Percentiles rank a stretch among this genome's conserved stretches.
Evolutionary conservation across 2,329 filamentous ascomycete genomes (phyloP).

Genomic region (Sporothrix phasma): DNA sequence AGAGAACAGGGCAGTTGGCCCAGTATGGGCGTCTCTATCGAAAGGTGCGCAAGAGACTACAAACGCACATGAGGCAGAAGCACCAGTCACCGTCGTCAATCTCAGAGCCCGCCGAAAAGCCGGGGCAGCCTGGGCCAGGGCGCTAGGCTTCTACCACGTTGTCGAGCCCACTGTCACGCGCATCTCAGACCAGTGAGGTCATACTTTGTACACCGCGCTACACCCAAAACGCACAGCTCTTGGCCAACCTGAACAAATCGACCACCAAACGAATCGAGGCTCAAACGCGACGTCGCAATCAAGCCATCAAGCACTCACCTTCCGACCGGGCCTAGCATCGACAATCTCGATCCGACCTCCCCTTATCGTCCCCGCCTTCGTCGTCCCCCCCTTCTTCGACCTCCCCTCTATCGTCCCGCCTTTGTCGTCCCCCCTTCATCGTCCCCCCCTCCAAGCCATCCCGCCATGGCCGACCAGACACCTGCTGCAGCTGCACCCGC

Average conservation of each 20-base stretch:
- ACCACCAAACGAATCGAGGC: too few relatives aligned
- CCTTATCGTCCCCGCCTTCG: too few relatives aligned
- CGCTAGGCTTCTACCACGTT: not conserved
- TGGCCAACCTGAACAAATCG: not conserved
- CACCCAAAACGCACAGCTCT: slow-evolving; percentile 1
- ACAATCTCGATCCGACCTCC: too few relatives aligned
- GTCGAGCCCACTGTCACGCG: not conserved
- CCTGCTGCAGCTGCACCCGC: not conserved
- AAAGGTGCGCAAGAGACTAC: too few relatives aligned
- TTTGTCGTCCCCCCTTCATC: not conserved
- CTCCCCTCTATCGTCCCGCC: not conserved
- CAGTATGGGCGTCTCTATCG: too few relatives aligned
- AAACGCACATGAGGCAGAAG: too few relatives aligned
- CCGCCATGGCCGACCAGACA: slow-evolving; percentile 1
- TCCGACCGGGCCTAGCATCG: too few relatives aligned
- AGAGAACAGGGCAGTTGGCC: too few relatives aligned
- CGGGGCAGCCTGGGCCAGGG: not conserved
- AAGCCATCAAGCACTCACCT: too few relatives aligned
- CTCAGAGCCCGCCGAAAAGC: too few relatives aligned
- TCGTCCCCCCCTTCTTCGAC: not conserved
- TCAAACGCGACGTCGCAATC: too few relatives aligned
- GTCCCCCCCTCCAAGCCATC: not conserved
- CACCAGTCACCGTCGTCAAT: too few relatives aligned
- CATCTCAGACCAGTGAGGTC: not conserved
- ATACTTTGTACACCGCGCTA: slow-evolving; percentile 3